A percentile compares a stretch with the other conserved stretches of the same genome.
phyloP scores from a whole-genome alignment of 805 yeast genomes.

The Yarrowia hollandica region DNA sequence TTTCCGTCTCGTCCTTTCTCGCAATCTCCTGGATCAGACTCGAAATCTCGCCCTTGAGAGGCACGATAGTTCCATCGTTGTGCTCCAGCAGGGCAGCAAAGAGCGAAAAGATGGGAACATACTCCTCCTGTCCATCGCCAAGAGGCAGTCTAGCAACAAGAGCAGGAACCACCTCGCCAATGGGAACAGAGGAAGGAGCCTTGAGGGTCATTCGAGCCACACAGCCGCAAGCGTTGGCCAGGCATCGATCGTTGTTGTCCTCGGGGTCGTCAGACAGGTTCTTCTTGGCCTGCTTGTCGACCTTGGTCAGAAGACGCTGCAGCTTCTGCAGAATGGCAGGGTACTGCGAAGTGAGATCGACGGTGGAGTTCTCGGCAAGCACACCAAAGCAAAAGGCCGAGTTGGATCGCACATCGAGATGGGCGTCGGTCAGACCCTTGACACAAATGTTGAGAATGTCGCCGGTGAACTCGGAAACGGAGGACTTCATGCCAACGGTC shows the following conservation, averaged over 20 bases:
- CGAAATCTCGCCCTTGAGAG: slow-evolving; percentile 36
- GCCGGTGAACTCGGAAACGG: slow-evolving; percentile 61
- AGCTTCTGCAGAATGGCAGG: slow-evolving; percentile 65
- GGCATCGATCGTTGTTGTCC: slow-evolving; percentile 78
- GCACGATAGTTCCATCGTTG: slow-evolving; percentile 51
- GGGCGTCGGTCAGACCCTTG: slow-evolving; percentile 68
- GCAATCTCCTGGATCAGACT: slow-evolving; percentile 21
- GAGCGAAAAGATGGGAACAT: slow-evolving; percentile 82
- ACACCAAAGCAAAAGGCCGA: slow-evolving; percentile 96
- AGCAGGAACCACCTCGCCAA: slow-evolving; percentile 71
- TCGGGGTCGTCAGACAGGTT: slow-evolving; percentile 61
- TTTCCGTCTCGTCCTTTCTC: slow-evolving; percentile 19
- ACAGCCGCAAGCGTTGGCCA: slow-evolving; percentile 96
- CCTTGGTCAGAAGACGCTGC: slow-evolving; percentile 73
- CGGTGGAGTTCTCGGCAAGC: slow-evolving; percentile 53
- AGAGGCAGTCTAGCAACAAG: slow-evolving; percentile 80
- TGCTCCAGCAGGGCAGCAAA: slow-evolving; percentile 68
- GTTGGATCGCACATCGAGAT: slow-evolving; percentile 87
- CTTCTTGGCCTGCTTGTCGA: slow-evolving; percentile 63
- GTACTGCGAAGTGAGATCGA: slow-evolving; percentile 61
- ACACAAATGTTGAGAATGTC: slow-evolving; percentile 71
- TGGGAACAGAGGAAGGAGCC: slow-evolving; percentile 68
- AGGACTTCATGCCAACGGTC: slow-evolving; percentile 65
- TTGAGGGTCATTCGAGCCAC: slow-evolving; percentile 87
- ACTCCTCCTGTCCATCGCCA: slow-evolving; percentile 86